Conservation (phyloP, 1,284 basidiomycete genomes). For the Pholiota adiposa region DNA sequence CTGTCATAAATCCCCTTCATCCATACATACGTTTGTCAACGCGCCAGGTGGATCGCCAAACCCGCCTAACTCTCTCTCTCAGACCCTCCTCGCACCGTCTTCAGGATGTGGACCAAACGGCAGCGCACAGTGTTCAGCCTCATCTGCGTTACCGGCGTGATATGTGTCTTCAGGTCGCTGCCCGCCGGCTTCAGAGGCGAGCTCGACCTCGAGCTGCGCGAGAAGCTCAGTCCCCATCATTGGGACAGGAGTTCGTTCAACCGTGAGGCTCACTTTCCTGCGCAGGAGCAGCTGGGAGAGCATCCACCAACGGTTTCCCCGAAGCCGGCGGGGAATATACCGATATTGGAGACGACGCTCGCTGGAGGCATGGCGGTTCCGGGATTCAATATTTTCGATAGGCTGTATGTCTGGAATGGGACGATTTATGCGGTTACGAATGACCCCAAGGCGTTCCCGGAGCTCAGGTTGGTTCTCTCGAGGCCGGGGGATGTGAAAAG, state of each 20-base stretch:
- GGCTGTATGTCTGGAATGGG: slow-evolving; percentile 34
- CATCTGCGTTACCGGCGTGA: neutral
- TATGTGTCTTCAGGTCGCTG: neutral
- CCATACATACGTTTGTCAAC: neutral
- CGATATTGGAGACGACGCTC: slow-evolving; percentile 11
- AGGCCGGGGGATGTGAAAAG: slow-evolving; percentile 17
- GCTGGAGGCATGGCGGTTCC: slow-evolving; percentile 11
- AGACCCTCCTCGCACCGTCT: neutral
- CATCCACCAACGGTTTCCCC: neutral
- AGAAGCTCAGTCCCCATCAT: neutral
- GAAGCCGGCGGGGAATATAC: neutral
- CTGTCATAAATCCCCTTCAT: neutral
- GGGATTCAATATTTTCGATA: slow-evolving; percentile 33
- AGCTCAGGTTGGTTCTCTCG: slow-evolving; percentile 18
- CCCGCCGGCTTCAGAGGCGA: neutral
- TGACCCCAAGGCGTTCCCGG: slow-evolving; percentile 19
- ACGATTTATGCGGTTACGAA: slow-evolving; percentile 34
- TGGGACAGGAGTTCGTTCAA: neutral
- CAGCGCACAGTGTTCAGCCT: neutral
- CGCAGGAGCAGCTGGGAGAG: neutral
- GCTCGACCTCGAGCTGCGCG: neutral
- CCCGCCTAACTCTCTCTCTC: neutral
- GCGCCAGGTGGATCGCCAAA: neutral
- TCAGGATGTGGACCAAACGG: neutral
- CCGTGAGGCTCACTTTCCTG: neutral